These are phyloP conservation scores for Pseudohyphozyma bogoriensis DNA, from an alignment of 768 basidiomycete species.

Conservation along the genomic window DNA sequence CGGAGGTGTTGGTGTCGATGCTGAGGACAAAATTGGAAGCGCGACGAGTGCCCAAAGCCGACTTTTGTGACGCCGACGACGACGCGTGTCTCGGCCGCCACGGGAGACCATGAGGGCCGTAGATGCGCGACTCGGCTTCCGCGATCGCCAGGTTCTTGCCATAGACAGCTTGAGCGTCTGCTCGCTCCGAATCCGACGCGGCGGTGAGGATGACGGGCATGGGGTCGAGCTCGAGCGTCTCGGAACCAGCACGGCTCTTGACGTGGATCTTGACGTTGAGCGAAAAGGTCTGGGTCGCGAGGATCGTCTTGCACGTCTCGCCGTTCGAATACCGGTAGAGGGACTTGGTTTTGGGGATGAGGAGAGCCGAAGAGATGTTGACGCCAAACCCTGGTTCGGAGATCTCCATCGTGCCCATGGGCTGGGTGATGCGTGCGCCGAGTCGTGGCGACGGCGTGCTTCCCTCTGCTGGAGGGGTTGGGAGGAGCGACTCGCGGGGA, in stretches of 20 bases:
- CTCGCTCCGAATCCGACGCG: background rate
- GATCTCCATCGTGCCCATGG: too few species aligned
- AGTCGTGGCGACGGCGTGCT: too few species aligned
- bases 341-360: conserved; percentile 10
- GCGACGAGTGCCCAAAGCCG: background rate
- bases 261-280: conserved; percentile 43
- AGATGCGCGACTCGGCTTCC: background rate
- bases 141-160: background rate
- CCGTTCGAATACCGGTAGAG: conserved; percentile 68
- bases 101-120: background rate
- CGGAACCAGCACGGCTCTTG: background rate
- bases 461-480: conserved; percentile 51
- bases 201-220: background rate
- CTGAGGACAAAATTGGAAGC: background rate
- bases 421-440: too few species aligned
- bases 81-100: too few species aligned
- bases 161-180: background rate
- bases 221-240: conserved; percentile 1
- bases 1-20: background rate
- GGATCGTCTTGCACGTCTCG: conserved; percentile 58
- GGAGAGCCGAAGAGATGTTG: conserved; percentile 48
- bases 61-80: too few species aligned
- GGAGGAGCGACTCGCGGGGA: conserved; percentile 39
- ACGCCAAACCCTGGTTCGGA: too few species aligned
- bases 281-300: conserved; percentile 60